Conservation (phyloP, 169 alveolate species). For the Eimeria zaria region DNA sequence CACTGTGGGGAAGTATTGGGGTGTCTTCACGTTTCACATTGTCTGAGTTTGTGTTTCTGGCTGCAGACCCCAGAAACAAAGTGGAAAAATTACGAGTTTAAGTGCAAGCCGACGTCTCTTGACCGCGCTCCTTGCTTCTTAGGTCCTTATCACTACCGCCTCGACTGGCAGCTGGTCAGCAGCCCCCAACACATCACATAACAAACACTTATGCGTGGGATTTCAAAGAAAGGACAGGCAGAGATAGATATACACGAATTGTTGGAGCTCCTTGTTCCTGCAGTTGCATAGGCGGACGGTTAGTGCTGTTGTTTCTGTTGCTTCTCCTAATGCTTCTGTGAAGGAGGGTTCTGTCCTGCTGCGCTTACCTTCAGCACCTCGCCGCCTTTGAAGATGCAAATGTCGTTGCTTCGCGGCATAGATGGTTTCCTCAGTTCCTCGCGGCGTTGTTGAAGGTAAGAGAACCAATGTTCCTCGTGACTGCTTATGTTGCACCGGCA, state of each 20-base stretch:
- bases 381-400: conserved; percentile 23
- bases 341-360: no score
- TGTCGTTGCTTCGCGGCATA: not conserved
- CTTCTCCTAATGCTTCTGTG: not conserved
- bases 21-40: no score
- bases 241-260: not conserved
- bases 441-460: conserved; percentile 4
- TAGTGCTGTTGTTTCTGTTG: not conserved
- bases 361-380: conserved; percentile 17
- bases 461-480: not conserved
- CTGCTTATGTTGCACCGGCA: not conserved
- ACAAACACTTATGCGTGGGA: not conserved
- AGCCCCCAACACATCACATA: not conserved
- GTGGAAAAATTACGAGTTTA: conserved; percentile 79
- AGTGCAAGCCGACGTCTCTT: conserved; percentile 79
- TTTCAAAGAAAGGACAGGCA: not conserved
- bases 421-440: conserved; percentile 46
- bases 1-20: not conserved
- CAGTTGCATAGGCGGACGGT: not conserved
- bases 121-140: conserved; percentile 57
- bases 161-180: conserved; percentile 84
- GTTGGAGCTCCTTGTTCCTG: not conserved
- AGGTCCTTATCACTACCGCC: conserved; percentile 84
- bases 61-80: not conserved
- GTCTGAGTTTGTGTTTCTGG: not conserved